Evolutionary conservation across 148 eudicot species (phyloP).

Genomic region (Nyssa sinensis): DNA sequence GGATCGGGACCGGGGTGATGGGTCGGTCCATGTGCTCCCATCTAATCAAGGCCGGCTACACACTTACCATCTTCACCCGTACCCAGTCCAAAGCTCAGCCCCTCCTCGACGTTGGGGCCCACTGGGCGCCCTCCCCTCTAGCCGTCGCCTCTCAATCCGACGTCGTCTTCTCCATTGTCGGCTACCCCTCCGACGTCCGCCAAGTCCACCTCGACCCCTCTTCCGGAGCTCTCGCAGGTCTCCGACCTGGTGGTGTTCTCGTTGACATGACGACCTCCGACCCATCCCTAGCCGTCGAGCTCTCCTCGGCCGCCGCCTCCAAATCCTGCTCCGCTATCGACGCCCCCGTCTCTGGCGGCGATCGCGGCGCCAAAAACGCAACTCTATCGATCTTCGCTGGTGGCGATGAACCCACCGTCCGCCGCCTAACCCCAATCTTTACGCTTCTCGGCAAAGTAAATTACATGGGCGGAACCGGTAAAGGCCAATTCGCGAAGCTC

Average conservation of each 20-base stretch:
- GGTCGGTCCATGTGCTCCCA: slow-evolving; percentile 91
- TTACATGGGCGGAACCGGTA: slow-evolving; percentile 94
- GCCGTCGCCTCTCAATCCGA: slow-evolving; percentile 73
- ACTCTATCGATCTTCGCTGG: slow-evolving; percentile 82
- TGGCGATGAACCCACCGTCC: slow-evolving; percentile 46
- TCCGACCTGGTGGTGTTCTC: slow-evolving; percentile 48
- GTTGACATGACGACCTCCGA: slow-evolving; percentile 98
- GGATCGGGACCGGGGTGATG: slow-evolving; percentile 99
- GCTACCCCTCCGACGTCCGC: slow-evolving; percentile 89
- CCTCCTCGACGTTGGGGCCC: slow-evolving; percentile 60
- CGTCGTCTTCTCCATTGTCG: slow-evolving; percentile 94
- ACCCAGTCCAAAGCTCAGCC: slow-evolving; percentile 79
- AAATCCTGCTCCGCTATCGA: slow-evolving; percentile 55
- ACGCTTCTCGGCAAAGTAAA: slow-evolving; percentile 52
- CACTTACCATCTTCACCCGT: slow-evolving; percentile 81
- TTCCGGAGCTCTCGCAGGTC: slow-evolving; percentile 54
- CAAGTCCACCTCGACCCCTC: slow-evolving; percentile 60
- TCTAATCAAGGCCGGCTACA: slow-evolving; percentile 84
- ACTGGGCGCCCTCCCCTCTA: slow-evolving; percentile 54
- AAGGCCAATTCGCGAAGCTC: slow-evolving; percentile 76
- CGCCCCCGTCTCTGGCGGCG: slow-evolving; percentile 98
- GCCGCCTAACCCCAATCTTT: slow-evolving; percentile 44
- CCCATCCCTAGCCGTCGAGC: slow-evolving; percentile 63
- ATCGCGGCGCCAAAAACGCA: slow-evolving; percentile 64
- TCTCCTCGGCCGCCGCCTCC: slow-evolving; percentile 41